Conservation (phyloP, 2,329 filamentous ascomycete species). For the Ophiostoma fasciatum region DNA sequence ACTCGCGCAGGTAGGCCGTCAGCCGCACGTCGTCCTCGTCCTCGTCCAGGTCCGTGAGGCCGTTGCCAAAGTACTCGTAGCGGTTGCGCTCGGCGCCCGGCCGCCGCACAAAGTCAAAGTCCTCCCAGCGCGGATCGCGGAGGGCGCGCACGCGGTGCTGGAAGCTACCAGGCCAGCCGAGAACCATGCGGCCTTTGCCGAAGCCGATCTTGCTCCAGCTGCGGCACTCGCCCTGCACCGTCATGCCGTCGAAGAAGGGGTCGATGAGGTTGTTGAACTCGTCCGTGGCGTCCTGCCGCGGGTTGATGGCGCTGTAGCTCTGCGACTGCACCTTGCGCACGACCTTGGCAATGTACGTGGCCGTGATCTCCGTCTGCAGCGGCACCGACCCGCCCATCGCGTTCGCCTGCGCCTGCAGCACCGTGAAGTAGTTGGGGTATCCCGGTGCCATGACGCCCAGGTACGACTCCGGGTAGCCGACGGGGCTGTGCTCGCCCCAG, state of each 20-base stretch:
- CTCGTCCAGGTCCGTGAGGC: slow-evolving; percentile 3
- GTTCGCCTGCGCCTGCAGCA: slow-evolving; percentile 10
- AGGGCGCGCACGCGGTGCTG: slow-evolving; percentile 7
- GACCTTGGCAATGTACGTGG: slow-evolving; percentile 10
- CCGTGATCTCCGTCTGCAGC: slow-evolving; percentile 10
- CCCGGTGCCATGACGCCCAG: slow-evolving; percentile 15
- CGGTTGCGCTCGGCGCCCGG: slow-evolving; percentile 6
- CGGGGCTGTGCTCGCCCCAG: slow-evolving; percentile 9
- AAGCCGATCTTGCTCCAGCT: slow-evolving; percentile 10
- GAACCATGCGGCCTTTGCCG: slow-evolving; percentile 4
- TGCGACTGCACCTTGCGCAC: slow-evolving; percentile 13
- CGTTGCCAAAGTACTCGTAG: slow-evolving; percentile 10
- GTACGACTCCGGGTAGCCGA: slow-evolving; percentile 12
- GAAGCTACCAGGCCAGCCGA: slow-evolving; percentile 10
- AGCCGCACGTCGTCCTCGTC: slow-evolving; percentile 1
- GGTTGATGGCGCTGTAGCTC: slow-evolving; percentile 9
- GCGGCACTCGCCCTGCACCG: slow-evolving; percentile 6
- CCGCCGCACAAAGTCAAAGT: slow-evolving; percentile 7
- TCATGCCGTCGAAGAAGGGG: slow-evolving; percentile 7
- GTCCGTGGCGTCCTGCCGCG: slow-evolving; percentile 7
- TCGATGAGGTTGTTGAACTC: slow-evolving; percentile 11
- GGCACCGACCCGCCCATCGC: slow-evolving; percentile 11
- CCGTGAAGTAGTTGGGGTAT: slow-evolving; percentile 18
- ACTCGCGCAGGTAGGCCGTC: slow-evolving; percentile 2
- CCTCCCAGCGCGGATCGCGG: slow-evolving; percentile 10